Conservation (phyloP, 2,329 filamentous ascomycete genomes). For the Colletotrichum lini region DNA sequence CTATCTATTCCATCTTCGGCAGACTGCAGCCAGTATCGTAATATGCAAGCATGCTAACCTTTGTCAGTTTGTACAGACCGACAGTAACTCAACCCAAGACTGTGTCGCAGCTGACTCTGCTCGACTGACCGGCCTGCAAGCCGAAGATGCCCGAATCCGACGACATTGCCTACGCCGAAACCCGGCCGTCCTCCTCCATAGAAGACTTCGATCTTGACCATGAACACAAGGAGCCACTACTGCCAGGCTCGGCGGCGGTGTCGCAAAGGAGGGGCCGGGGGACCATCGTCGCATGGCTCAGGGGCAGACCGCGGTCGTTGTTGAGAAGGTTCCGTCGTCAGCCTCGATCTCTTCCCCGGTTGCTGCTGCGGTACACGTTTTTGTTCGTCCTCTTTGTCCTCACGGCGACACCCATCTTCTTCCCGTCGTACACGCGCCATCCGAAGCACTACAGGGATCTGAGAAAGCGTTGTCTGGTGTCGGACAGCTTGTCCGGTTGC, state of each 20-base stretch:
- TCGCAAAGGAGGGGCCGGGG: conserved; percentile 12
- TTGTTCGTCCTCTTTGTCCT: conserved; percentile 51
- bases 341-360: conserved; percentile 30
- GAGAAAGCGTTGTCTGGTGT: conserved; percentile 49
- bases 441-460: conserved; percentile 56
- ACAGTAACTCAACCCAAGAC: too few relatives aligned
- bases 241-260: conserved; percentile 11
- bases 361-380: conserved; percentile 45
- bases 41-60: not conserved
- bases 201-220: conserved; percentile 31
- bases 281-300: conserved; percentile 30
- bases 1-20: not conserved
- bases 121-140: not conserved
- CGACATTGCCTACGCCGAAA: not conserved
- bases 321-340: conserved; percentile 38
- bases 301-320: conserved; percentile 26
- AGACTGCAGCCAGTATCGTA: too few relatives aligned
- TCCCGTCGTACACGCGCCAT: conserved; percentile 59
- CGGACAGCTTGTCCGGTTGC: conserved; percentile 50
- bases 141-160: conserved; percentile 16
- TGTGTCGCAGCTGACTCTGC: not conserved
- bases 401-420: conserved; percentile 53
- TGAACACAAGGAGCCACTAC: conserved; percentile 34
- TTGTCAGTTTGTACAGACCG: not conserved
- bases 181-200: conserved; percentile 18